These are phyloP conservation scores for Lepidium aucheri DNA, from an alignment of 345 rosid species.

Conservation along the genomic window DNA sequence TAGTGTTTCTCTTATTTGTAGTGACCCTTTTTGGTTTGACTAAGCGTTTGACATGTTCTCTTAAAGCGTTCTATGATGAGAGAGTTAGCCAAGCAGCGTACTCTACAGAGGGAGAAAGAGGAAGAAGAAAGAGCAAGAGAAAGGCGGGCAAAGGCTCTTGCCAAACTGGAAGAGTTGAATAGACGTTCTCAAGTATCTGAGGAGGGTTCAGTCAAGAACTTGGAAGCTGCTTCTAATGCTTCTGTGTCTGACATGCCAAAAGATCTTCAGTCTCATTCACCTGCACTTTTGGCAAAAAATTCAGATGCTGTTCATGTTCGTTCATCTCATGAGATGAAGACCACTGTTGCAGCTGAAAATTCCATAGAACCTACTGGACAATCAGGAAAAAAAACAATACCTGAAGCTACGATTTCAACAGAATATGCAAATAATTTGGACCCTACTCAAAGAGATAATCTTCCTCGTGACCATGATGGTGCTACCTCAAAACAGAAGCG, in stretches of 20 bases:
- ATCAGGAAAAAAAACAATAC: slow-evolving; percentile 23
- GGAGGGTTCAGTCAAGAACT: slow-evolving; percentile 33
- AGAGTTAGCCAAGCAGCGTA: slow-evolving; percentile 68
- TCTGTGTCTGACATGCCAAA: slow-evolving; percentile 33
- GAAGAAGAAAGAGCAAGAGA: slow-evolving; percentile 90
- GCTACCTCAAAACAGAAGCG: slow-evolving; percentile 47
- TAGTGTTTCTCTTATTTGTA: slow-evolving; percentile 7
- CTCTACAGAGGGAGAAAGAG: slow-evolving; percentile 61
- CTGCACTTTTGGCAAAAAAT: slow-evolving; percentile 21
- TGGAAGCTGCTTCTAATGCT: slow-evolving; percentile 28
- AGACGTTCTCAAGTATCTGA: slow-evolving; percentile 54
- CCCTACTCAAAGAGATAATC: slow-evolving; percentile 22
- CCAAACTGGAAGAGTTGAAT: slow-evolving; percentile 78
- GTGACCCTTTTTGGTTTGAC: background rate
- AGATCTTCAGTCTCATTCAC: slow-evolving; percentile 24
- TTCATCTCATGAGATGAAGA: slow-evolving; percentile 24
- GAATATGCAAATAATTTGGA: slow-evolving; percentile 30
- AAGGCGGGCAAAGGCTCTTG: slow-evolving; percentile 80
- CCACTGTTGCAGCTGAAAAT: slow-evolving; percentile 28
- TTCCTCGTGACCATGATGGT: slow-evolving; percentile 28
- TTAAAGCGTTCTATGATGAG: slow-evolving; percentile 63
- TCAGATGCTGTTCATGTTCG: slow-evolving; percentile 13
- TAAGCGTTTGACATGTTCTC: slow-evolving; percentile 10
- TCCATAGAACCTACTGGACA: slow-evolving; percentile 28
- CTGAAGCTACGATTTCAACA: slow-evolving; percentile 19